Evolutionary conservation across 2,329 filamentous ascomycete genomes (phyloP), one percentile per base, ranked within the genome.

Genomic region (Coniochaeta sp.): DNA sequence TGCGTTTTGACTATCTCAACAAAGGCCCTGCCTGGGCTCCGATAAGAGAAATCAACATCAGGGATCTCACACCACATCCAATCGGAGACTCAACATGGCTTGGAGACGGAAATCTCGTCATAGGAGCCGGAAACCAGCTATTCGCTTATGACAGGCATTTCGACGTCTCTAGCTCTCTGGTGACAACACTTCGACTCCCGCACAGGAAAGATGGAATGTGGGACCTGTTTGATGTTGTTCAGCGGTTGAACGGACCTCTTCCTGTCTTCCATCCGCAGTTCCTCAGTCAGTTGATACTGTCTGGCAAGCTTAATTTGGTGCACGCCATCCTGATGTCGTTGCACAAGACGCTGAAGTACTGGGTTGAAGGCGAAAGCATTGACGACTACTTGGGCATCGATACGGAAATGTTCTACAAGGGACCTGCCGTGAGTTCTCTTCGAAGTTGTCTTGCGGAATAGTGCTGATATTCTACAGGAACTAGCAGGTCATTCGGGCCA

Each of bases 81-180:
- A 95, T 96, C 49, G 91, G 91, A 2, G 91, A 96, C 65, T 95
- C 91, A 1, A 89, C 89, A 14, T 99, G 94, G 94, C 73, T 96
- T 12, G 83, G 85, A 26, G 85, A 88, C 61, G 92, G 91, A 1
- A 85, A 91, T 61, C 77, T 99, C 12, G 85, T 95, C 6, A 85
- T 97, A 52, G 91, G 91, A 1, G 84, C 91, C 7, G 94, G 94
- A 0, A 96, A 96, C 63, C 91, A 96, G 63, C 75, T 99, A 12
- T 91, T 96, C 65, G 77, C 95, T 6, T 86, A 91, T 63, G 87
- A 89, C 59, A 83, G 91, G 54, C 75, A 81, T n/a, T 82, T 95
- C 22, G 79, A 85, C 51, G 73, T 81, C 6, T 77, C 78, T 0
- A 79, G 83, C 53, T 76, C 80, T 8, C 68, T 87, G 9, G 74